phyloP scores from a whole-genome alignment of 306 rosid species.

The Pterocarpus macrocarpus region DNA sequence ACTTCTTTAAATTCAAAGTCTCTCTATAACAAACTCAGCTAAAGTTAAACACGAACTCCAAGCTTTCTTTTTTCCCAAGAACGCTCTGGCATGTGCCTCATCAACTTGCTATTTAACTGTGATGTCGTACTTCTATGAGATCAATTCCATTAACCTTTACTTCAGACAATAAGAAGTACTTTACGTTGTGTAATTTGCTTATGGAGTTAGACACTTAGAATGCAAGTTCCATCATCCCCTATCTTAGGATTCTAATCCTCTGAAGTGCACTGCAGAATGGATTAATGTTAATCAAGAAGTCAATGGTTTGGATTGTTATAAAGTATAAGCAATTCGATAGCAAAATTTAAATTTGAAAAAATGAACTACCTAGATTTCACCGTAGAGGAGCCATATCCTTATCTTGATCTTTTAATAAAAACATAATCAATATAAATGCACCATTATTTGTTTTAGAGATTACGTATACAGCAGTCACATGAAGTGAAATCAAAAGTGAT shows the following conservation, averaged over 20 bases:
- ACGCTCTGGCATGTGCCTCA: neutral
- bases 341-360: neutral
- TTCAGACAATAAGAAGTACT: conserved; percentile 12
- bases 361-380: neutral
- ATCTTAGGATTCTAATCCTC: neutral
- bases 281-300: neutral
- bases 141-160: conserved; percentile 2
- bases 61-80: neutral
- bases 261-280: neutral
- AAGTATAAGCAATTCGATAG: neutral
- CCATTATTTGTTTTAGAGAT: conserved; percentile 8
- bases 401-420: neutral
- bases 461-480: neutral
- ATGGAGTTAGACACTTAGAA: neutral
- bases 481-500: conserved; percentile 6
- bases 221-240: neutral
- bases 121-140: neutral
- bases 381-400: neutral
- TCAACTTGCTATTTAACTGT: conserved; percentile 17
- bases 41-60: conserved; percentile 6
- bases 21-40: neutral
- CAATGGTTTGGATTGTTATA: neutral
- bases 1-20: neutral
- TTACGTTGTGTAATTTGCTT: neutral
- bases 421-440: neutral